Evolutionary conservation across 1,139 yeast species (phyloP), one percentile per base, ranked within the genome.

Genomic region (Taphrina pruni): DNA sequence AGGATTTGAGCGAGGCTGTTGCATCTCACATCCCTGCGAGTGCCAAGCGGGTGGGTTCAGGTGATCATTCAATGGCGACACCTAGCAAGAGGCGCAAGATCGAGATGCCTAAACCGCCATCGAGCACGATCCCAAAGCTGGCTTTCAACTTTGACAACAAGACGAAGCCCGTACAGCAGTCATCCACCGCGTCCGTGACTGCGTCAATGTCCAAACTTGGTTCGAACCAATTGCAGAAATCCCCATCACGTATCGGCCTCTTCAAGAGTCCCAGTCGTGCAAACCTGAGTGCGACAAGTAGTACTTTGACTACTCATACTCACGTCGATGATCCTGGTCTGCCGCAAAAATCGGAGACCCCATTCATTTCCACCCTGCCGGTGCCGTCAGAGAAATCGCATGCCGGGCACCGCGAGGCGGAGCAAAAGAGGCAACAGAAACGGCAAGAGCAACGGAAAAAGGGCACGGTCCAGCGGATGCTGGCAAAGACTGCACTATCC

Each of bases 41-140:
- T 39, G 50, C 12, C 9, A 56, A 56, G 41, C 60, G 60, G 11
- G 38, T 35, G n/a, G 36, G 6, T 38, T 20, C 11, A 35, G 46
- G 43, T 20, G 46, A 38, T 8, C 50, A 39, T 14, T 17, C 35
- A 39, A 50, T 21, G 12, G 60, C 60, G n/a, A 58, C 62, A 12
- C 62, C 62, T 3, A 58, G 62, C 32, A 58, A 58, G 20, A 21
- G 62, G 11, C 51, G 62, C 36, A 38, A 41, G 50, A 21, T 56
- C 8, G 60, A 56, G n/a, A 50, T 9, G 20, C 2, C n/a, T 8
- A 50, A 26, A 21, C 54, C 36, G 32, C 11, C 36, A 20, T 11
- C 32, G 36, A 26, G 36, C n/a, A 8, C 54, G 11, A 20, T 26
- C 3, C 54, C 54, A 11, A 21, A 50, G n/a, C 36, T 50, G 36